Percentiles rank a stretch among this genome's conserved stretches.
Evolutionary conservation across 495 filamentous ascomycete species (phyloP).

Genomic region (Pseudomonodictys pantanalensis): DNA sequence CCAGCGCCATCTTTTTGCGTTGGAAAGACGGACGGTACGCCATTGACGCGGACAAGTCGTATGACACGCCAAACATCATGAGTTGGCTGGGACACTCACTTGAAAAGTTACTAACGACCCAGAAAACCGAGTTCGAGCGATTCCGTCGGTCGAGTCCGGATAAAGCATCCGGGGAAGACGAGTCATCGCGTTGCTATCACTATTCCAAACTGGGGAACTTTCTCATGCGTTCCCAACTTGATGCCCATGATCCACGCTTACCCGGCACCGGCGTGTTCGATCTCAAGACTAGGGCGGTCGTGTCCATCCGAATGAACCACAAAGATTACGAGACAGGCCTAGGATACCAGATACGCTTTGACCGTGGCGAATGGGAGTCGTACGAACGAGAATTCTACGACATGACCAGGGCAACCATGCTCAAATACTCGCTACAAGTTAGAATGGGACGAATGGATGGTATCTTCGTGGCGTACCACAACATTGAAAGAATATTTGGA

Average conservation of each 20-base stretch:
- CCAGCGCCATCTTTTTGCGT: slow-evolving; percentile 78
- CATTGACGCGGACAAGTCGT: slow-evolving; percentile 97
- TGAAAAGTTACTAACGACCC: slow-evolving; percentile 89
- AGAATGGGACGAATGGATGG: slow-evolving; percentile 97
- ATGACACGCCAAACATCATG: slow-evolving; percentile 77
- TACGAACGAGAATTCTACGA: slow-evolving; percentile 96
- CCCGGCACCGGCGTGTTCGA: slow-evolving; percentile 96
- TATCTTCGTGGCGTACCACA: slow-evolving; percentile 98
- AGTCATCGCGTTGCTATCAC: slow-evolving; percentile 63
- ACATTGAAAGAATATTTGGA: slow-evolving; percentile 90
- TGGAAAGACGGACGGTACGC: slow-evolving; percentile 84
- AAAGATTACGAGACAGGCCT: slow-evolving; percentile 66
- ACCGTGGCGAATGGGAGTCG: slow-evolving; percentile 75
- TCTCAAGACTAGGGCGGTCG: slow-evolving; percentile 89
- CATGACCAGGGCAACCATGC: slow-evolving; percentile 90
- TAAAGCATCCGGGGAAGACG: slow-evolving; percentile 58
- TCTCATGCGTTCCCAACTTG: slow-evolving; percentile 91
- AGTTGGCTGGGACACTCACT: slow-evolving; percentile 90
- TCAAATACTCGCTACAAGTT: slow-evolving; percentile 96
- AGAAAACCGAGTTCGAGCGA: slow-evolving; percentile 76
- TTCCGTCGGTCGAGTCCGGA: slow-evolving; percentile 67
- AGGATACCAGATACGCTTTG: slow-evolving; percentile 80
- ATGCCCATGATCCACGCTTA: slow-evolving; percentile 81
- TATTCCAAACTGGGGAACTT: slow-evolving; percentile 89
- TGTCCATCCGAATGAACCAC: slow-evolving; percentile 84